Percentiles rank a stretch among this genome's conserved stretches.
phyloP scores from a whole-genome alignment of 257 asterid genomes.

The Solanum megistacrolobum region DNA sequence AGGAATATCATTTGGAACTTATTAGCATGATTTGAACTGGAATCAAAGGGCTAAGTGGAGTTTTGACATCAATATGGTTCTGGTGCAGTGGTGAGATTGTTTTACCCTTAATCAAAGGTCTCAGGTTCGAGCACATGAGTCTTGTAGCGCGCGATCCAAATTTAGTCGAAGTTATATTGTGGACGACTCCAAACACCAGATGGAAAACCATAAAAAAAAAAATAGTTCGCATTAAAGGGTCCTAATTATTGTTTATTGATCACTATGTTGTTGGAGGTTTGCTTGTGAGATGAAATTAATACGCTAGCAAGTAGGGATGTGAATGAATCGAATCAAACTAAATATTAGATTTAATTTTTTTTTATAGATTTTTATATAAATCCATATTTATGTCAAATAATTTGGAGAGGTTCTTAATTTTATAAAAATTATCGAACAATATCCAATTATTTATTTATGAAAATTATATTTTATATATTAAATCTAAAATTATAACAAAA shows the following conservation, averaged over 20 bases:
- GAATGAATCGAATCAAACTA: neutral
- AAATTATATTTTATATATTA: too few relatives aligned
- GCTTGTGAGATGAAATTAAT: neutral
- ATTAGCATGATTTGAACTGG: neutral
- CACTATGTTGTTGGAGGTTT: neutral
- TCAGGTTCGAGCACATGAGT: too few relatives aligned
- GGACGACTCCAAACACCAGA: neutral
- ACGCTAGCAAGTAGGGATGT: neutral
- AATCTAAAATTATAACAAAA: too few relatives aligned
- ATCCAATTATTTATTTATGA: too few relatives aligned
- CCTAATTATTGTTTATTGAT: too few relatives aligned
- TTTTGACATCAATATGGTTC: neutral
- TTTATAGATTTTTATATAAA: too few relatives aligned
- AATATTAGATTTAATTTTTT: too few relatives aligned
- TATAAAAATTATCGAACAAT: too few relatives aligned
- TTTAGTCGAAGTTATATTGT: too few relatives aligned
- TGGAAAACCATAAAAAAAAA: neutral
- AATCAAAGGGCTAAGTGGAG: neutral
- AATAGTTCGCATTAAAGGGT: neutral
- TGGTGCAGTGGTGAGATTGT: neutral
- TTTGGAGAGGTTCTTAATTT: neutral
- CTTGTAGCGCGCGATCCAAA: fast-evolving
- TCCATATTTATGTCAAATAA: neutral
- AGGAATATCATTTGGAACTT: neutral
- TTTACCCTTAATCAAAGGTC: too few relatives aligned